Conservation (phyloP, 176 grass and related monocot species). For the Carex parvula region DNA sequence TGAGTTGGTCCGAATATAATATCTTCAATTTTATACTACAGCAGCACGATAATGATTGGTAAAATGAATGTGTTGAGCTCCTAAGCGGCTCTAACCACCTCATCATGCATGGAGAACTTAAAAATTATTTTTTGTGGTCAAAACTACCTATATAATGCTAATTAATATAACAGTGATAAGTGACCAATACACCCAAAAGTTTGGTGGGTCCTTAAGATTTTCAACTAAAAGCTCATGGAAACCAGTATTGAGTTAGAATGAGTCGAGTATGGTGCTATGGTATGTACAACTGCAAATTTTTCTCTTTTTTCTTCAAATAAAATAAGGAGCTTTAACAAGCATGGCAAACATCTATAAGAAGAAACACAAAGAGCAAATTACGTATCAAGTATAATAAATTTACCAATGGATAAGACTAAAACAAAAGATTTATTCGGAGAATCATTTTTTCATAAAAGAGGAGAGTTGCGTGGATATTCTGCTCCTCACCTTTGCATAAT, state of each 20-base stretch:
- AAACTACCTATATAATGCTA: neutral
- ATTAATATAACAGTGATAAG: neutral
- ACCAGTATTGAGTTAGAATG: neutral
- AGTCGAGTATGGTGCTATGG: neutral
- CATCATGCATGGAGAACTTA: neutral
- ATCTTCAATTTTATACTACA: neutral
- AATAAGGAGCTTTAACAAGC: neutral
- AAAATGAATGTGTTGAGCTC: neutral
- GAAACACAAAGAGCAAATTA: neutral
- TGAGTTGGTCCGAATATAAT: neutral
- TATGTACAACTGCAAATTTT: neutral
- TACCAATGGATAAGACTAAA: neutral
- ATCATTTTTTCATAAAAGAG: constrained; percentile 19
- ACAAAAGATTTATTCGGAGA: neutral
- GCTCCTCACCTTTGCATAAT: neutral
- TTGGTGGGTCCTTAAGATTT: neutral
- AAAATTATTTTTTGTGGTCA: neutral
- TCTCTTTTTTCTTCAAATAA: neutral
- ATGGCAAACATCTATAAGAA: neutral
- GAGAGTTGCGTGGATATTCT: neutral
- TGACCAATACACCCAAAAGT: neutral
- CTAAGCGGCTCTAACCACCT: neutral
- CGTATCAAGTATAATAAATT: neutral
- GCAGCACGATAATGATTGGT: neutral
- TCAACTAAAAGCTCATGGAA: neutral